A percentile compares a stretch with the other conserved stretches of the same genome.
These are phyloP conservation scores for Fusarium concolor DNA, from an alignment of 2,329 filamentous ascomycete genomes.

Conservation along the genomic window DNA sequence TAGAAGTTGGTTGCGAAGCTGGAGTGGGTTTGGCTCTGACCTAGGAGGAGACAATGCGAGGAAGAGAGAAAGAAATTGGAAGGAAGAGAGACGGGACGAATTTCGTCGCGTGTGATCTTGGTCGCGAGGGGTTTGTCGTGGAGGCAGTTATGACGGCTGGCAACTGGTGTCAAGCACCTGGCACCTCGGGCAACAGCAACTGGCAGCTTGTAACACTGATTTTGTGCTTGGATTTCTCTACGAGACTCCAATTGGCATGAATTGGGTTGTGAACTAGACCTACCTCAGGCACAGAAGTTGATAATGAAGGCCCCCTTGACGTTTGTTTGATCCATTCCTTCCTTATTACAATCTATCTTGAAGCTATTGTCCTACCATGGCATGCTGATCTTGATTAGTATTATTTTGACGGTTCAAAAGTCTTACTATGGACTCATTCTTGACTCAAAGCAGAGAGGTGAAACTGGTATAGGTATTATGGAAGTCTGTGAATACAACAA, in stretches of 20 bases:
- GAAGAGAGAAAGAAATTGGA: slow-evolving; percentile 8
- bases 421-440: background rate
- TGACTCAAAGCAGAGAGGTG: background rate
- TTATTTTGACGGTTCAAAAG: too few relatives aligned
- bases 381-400: too few relatives aligned
- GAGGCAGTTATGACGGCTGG: slow-evolving; percentile 19
- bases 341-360: background rate
- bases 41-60: slow-evolving; percentile 6
- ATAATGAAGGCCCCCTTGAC: background rate
- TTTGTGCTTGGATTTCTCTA: background rate
- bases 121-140: background rate
- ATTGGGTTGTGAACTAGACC: background rate
- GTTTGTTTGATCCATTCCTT: background rate
- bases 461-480: background rate
- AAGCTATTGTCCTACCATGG: too few relatives aligned
- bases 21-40: slow-evolving; percentile 15
- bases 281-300: too few relatives aligned
- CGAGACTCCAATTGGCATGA: too few relatives aligned
- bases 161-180: slow-evolving; percentile 31
- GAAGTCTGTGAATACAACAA: background rate
- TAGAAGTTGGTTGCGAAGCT: slow-evolving; percentile 15
- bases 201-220: background rate
- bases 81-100: slow-evolving; percentile 11
- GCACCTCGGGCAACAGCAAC: slow-evolving; percentile 26
- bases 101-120: slow-evolving; percentile 10